Conservation (phyloP, 371 early-diverging fungal genomes). For the Rhizopus sp. region DNA sequence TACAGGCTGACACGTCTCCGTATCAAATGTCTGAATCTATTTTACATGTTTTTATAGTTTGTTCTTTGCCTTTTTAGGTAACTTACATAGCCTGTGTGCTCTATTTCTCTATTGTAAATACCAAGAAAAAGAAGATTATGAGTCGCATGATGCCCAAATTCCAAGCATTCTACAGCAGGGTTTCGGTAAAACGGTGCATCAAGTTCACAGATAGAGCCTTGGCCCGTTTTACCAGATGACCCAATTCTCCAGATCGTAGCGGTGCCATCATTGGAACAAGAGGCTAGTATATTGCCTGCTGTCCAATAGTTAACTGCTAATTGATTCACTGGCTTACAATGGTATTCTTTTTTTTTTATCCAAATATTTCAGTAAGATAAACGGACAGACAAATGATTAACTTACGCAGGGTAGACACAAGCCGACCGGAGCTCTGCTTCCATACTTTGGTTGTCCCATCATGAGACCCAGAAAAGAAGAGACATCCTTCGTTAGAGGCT, state of each 20-base stretch:
- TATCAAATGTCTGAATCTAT: constrained; percentile 38
- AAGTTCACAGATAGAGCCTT: constrained; percentile 31
- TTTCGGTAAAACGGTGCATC: constrained; percentile 10
- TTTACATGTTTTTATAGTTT: neutral
- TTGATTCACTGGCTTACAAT: constrained; percentile 27
- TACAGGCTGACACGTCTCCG: constrained; percentile 4
- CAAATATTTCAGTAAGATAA: neutral
- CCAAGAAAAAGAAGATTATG: constrained; percentile 31
- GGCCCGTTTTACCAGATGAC: constrained; percentile 27
- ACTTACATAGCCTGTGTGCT: constrained; percentile 34
- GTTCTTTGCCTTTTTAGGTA: neutral
- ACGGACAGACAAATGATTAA: neutral
- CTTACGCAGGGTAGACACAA: constrained; percentile 41
- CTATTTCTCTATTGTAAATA: constrained; percentile 17
- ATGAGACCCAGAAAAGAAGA: constrained; percentile 36
- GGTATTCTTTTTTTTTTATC: constrained; percentile 20
- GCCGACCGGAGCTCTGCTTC: constrained; percentile 21
- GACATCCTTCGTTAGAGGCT: constrained; percentile 26
- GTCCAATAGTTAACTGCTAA: constrained; percentile 22
- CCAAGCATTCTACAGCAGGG: constrained; percentile 34
- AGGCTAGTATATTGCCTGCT: constrained; percentile 31
- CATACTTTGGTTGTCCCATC: constrained; percentile 39
- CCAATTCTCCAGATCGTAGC: constrained; percentile 40
- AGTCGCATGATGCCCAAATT: constrained; percentile 36
- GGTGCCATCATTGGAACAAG: constrained; percentile 39